Evolutionary conservation across 495 filamentous ascomycete genomes (phyloP), one percentile per base, ranked within the genome.

Genomic region (Lasiosphaeria ovina): DNA sequence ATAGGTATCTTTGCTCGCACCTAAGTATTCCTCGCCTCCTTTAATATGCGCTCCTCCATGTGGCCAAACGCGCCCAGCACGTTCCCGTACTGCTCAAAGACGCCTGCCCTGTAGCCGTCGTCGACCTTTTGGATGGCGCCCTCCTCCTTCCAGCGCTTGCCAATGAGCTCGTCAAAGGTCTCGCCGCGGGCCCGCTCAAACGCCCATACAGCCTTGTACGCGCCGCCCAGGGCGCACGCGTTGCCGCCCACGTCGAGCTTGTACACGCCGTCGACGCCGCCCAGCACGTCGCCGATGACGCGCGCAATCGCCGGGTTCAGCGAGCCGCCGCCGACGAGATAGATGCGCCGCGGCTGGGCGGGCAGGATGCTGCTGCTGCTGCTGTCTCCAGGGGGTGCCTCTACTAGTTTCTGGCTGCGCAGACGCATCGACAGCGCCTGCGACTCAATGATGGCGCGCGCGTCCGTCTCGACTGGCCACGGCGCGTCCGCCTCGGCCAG

Each of bases 121-220:
- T 83, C 89, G 50, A 97, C 86, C 78, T 83, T 91, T 75, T 87
- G 81, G 33, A 96, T 84, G 60, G 90, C 91, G 0, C 85, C 85
- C 66, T 88, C 87, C 75, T 97, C 93, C 57, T 82, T 82, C 94
- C 94, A 98, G 60, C 94, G 77, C 61, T 79, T 71, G 2, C 87
- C 89, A 49, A 98, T 86, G 62, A 95, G 78, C 42, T 92, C 86
- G 69, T 97, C 94, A 78, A 97, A 98, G 9, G 82, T 88, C 81
- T 96, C 86, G 32, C 82, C 83, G 6, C 63, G 68, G 24, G 71
- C 66, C 35, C 90, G 76, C 76, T 97, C 92, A 36, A 90, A 77
- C 1, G 87, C 90, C 94, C 94, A 98, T 0, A 93, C 87, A 52
- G 94, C 93, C 76, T 97, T 97, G 72, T 98, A 97, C n/a, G 93